Base-by-base conservation (phyloP, 495 filamentous ascomycete genomes). In the Aspergillus bertholletiae region DNA sequence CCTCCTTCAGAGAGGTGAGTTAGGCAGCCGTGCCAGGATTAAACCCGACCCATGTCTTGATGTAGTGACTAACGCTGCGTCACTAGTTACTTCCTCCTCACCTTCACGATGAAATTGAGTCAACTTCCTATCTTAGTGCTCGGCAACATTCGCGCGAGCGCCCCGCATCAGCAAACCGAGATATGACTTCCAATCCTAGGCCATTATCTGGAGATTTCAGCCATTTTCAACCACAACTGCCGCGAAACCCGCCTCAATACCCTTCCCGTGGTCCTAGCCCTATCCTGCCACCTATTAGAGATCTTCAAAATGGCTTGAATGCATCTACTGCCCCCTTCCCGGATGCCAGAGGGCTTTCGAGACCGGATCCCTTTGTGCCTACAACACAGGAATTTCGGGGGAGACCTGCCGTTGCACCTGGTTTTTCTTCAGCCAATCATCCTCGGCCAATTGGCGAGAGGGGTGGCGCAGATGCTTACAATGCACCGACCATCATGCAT, bases 71-170 rank as follows among this genome's bases (percentile, higher is more conserved):
- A n/a, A 63, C 45, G 37, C 5, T 4, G n/a, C n/a, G 11, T 44
- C 17, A 37, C 1, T 35, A 78, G 74, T 62, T 78, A 7, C 73
- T 78, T 27, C 74, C 74, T 22, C 62, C 74, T 49, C 73, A 78
- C 57, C 67, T 78, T 6, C 74, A 76, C 56, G 73, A 76, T 53
- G 74, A 75, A 58, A 78, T 78, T 51, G 74, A 78, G 23, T 76
- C 72, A 20, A 74, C 72, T 9, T 62, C 72, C 54, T 74, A 71
- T 58, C 71, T 65, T 53, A 63, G 61, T 44, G 62, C 70, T 20
- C 64, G 66, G 22, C 67, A 61, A 48, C 62, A 62, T 51, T 55
- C 62, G 47, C 72, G 71, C 54, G 66, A 73, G 15, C 71, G 69
- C 35, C 71, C 69, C n/a, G 27, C 53, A 13, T 73, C 71, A 15